Base-by-base conservation (phyloP, 371 early-diverging fungal species). In the Mucor lusitanicus region DNA sequence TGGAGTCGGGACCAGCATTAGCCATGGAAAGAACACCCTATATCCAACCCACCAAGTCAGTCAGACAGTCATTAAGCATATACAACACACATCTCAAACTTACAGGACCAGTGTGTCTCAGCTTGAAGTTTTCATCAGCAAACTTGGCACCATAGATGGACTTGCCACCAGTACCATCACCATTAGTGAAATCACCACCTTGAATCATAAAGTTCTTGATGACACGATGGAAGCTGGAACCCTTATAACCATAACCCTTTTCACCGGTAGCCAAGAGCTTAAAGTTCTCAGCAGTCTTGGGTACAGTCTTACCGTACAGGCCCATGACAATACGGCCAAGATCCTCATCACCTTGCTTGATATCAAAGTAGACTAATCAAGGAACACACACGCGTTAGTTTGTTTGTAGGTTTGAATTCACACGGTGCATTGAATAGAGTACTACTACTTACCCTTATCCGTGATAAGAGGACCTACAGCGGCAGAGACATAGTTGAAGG, bases 161-260 rank as follows among this genome's bases (percentile, higher is more conserved):
- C 74, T 94, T 92, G 59, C 99, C 97, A 70, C 99, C 99, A 59
- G 96, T 96, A 63, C 98, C 98, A 77, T 97, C 89, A 66, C 83
- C 79, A 11, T 81, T 81, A 61, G 92, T 92, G 59, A 93, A 91
- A 67, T 95, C 93, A 72, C 94, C 94, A 73, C 93, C 86, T 70
- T 85, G 94, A 71, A 94, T 91, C 94, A 94, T 94, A 71, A 94
- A 95, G 33, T 91, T 77, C 81, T 92, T 86, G 85, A 94, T 95
- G 42, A 95, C 94, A 68, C 97, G 90, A 80, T 97, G 97, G 91
- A 97, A 97, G 37, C 69, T 81, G 65, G 89, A 89, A 42, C 91
- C 94, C 78, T 92, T 90, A 86, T 95, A 99, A 13, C 94, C 93
- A 37, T 65, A 79, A 58, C 79, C 94, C 62, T 94, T 85, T 74